These are phyloP conservation scores for Eragrostis curvula DNA, from an alignment of 176 grass and related monocot genomes.

Conservation along the genomic window DNA sequence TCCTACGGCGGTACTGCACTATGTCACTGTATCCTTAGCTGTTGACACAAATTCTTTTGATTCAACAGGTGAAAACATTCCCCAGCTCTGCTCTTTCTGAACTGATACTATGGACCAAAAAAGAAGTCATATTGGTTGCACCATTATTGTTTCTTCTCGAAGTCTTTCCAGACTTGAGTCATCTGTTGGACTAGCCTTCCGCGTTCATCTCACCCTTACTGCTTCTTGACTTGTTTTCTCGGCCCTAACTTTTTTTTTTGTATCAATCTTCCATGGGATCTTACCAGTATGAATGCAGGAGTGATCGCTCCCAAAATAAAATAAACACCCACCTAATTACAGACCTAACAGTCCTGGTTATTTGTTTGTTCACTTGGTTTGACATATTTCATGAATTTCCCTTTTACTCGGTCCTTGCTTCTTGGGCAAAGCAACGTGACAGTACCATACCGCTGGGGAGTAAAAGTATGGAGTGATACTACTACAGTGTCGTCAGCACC, in stretches of 20 bases:
- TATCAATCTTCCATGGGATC: background rate
- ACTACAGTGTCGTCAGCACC: background rate
- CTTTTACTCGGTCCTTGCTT: conserved; percentile 5
- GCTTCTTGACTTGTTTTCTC: background rate
- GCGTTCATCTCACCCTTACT: background rate
- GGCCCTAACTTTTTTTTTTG: background rate
- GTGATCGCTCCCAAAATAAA: background rate
- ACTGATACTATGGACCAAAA: background rate
- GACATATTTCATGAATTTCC: conserved; percentile 28
- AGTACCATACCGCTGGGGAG: background rate
- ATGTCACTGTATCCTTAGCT: background rate
- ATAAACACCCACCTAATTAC: background rate
- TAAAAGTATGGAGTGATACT: background rate
- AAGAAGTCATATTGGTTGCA: background rate
- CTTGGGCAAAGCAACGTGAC: conserved; percentile 33
- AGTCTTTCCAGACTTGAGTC: background rate
- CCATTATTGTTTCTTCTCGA: background rate
- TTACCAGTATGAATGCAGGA: background rate
- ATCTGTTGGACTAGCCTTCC: background rate
- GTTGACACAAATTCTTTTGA: background rate
- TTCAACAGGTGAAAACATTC: background rate
- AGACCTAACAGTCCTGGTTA: background rate
- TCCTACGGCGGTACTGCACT: background rate
- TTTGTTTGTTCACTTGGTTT: background rate
- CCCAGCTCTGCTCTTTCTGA: background rate